Evolutionary conservation across 2,329 filamentous ascomycete species (phyloP), one percentile per base, ranked within the genome.

Genomic region (Aspergillus transmontanensis): DNA sequence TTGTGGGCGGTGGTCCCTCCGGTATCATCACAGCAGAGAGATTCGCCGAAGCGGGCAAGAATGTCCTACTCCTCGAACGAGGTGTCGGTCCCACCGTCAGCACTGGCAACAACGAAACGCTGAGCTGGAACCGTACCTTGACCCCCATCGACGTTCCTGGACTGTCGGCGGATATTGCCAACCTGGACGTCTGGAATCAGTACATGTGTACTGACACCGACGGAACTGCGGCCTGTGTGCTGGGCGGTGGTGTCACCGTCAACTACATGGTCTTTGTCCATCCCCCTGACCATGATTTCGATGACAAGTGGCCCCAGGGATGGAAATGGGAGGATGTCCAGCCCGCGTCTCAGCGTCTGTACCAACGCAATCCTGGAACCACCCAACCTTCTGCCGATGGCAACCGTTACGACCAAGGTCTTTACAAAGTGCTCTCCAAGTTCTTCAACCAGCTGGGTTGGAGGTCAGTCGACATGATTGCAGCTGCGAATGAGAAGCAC

Each of bases 301-400:
- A 93, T 73, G 83, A 85, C 75, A 90, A 90, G 75, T 93, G 90
- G 79, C 90, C 90, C 0, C 66, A 78, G 0, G 90, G 90, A 45
- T 93, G 90, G 90, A 87, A 89, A 75, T 82, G 86, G 16, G 72
- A 77, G 6, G 89, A 92, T 68, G 84, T 92, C 71, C 77, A 78
- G 60, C 73, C 78, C n/a, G 86, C 89, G 0, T 85, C 87, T 3
- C 76, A 84, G 23, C 83, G 86, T 43, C 85, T 89, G 19, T 92
- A 91, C 73, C 79, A 81, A 34, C 84, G 88, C n/a, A 92, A 91
- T 64, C 89, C 89, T 0, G 89, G 89, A 26, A 92, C 89, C 0
- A 85, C 85, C 50, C 80, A 80, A 36, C 89, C 90, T 1, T 91
- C 89, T 1, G 79, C 81, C 70, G 89, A 93, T 68, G 87, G 87